phyloP scores from a whole-genome alignment of 345 rosid genomes.

The Eucalyptus viminalis region DNA sequence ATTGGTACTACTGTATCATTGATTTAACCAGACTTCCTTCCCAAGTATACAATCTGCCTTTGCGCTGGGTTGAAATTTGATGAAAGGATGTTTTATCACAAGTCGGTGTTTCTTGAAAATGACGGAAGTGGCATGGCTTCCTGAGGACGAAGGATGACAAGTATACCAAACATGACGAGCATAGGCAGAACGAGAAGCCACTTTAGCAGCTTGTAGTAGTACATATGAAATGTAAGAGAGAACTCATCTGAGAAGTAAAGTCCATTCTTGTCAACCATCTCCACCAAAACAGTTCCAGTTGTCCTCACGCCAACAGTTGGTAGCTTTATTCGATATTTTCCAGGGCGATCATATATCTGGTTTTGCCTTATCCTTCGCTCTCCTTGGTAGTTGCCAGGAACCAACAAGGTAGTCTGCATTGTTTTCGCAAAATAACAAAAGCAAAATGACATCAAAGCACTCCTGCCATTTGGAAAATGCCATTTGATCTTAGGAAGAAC shows the following conservation, averaged over 20 bases:
- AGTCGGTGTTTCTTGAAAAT: conserved; percentile 80
- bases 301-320: conserved; percentile 91
- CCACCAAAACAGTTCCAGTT: conserved; percentile 85
- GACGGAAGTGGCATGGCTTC: conserved; percentile 90
- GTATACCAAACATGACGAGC: conserved; percentile 91
- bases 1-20: not conserved
- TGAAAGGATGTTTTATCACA: conserved; percentile 8
- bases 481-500: conserved; percentile 1
- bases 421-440: not conserved
- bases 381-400: conserved; percentile 95
- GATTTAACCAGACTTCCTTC: not conserved
- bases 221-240: conserved; percentile 95
- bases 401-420: conserved; percentile 75
- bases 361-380: conserved; percentile 65
- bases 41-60: not conserved
- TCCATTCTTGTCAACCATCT: conserved; percentile 94
- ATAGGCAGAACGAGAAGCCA: conserved; percentile 97
- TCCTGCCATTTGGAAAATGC: not conserved
- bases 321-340: conserved; percentile 70
- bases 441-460: not conserved
- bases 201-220: conserved; percentile 89
- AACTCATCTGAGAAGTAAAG: conserved; percentile 91
- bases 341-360: conserved; percentile 55
- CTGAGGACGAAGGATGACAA: conserved; percentile 85
- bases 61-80: not conserved